A percentile compares a stretch with the other conserved stretches of the same genome.
Evolutionary conservation across 2,329 filamentous ascomycete species (phyloP).

Genomic region (Sporothrix protearum): DNA sequence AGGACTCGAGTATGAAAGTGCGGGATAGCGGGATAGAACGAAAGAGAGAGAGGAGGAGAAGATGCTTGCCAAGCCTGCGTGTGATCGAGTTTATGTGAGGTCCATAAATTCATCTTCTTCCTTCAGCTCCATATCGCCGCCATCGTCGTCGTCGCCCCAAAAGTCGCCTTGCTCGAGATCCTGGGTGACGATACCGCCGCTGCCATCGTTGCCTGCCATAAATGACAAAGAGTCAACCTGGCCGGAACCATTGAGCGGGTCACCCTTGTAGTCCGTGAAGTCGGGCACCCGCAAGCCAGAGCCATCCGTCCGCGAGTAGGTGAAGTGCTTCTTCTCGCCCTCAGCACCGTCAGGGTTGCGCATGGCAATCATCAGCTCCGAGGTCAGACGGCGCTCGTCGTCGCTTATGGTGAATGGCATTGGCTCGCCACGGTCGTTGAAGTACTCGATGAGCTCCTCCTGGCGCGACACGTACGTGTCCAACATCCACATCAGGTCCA

Average conservation of each 20-base stretch:
- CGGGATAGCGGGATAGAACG: slow-evolving; percentile 16
- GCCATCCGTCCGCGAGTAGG: slow-evolving; percentile 78
- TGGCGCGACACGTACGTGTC: slow-evolving; percentile 86
- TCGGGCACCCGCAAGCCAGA: slow-evolving; percentile 86
- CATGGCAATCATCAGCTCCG: slow-evolving; percentile 83
- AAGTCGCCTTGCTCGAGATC: slow-evolving; percentile 56
- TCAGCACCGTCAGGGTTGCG: slow-evolving; percentile 63
- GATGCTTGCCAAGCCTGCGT: neutral
- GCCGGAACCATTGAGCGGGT: slow-evolving; percentile 57
- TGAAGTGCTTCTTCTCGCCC: slow-evolving; percentile 47
- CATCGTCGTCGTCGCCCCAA: slow-evolving; percentile 68
- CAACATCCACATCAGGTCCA: slow-evolving; percentile 96
- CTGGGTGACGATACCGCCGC: slow-evolving; percentile 38
- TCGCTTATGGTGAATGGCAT: slow-evolving; percentile 83
- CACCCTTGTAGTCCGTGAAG: slow-evolving; percentile 87
- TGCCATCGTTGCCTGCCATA: slow-evolving; percentile 41
- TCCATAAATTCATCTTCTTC: slow-evolving; percentile 31
- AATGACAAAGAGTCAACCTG: slow-evolving; percentile 38
- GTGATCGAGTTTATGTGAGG: slow-evolving; percentile 8
- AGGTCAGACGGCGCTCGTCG: slow-evolving; percentile 93
- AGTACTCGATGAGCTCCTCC: slow-evolving; percentile 75
- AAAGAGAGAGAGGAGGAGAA: slow-evolving; percentile 27
- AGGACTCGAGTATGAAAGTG: neutral
- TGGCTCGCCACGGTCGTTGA: slow-evolving; percentile 67
- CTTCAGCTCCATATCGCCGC: slow-evolving; percentile 53